Base-by-base conservation (phyloP, 2,329 filamentous ascomycete species). In the Reticulascus tulasneorum region DNA sequence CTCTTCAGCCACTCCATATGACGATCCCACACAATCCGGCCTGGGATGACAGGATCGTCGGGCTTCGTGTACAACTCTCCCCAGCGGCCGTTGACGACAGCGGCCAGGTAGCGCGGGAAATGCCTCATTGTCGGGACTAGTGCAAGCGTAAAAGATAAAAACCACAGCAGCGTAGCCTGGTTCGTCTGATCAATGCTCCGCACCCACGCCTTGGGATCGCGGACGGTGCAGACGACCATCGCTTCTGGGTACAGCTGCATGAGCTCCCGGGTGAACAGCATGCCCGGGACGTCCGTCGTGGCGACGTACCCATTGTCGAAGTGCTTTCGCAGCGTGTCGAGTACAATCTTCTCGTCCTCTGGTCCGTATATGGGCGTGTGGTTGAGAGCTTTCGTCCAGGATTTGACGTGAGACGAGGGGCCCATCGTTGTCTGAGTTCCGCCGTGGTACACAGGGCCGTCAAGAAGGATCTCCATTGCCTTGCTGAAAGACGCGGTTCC, bases 401-500 rank as follows among this genome's bases (percentile, higher is more conserved):
- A 37, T 24, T 38, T 38, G 33, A 47, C 33, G 12, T 48, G 40
- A 16, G 9, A 13, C 35, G 46, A 42, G 9, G 44, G 39, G 3
- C 48, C 49, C 13, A 37, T 29, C n/a, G 36, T 45, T 7, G 45
- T 15, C 25, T 51, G 46, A 3, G 50, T 52, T 10, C 48, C 47
- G 22, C 47, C 44, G 26, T 52, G 48, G 28, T 49, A 44, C 13
- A 51, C 45, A 5, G 49, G 48, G 2, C 40, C 48, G 23, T 47
- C 27, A n/a, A 53, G 45, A 16, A 54, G 42, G 22, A 47, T 53
- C n/a, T 46, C 37, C 18, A 53, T 43, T 1, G 50, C 51, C 8
- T 25, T 33, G 29, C 41, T 42, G 38, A 55, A 42, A 2, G 51
- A 52, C 17, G 44, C 40, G 13, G 49, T 53, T 25, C 49, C 52